Evolutionary conservation across 306 rosid species (phyloP).

Genomic region (Glycine latifolia): DNA sequence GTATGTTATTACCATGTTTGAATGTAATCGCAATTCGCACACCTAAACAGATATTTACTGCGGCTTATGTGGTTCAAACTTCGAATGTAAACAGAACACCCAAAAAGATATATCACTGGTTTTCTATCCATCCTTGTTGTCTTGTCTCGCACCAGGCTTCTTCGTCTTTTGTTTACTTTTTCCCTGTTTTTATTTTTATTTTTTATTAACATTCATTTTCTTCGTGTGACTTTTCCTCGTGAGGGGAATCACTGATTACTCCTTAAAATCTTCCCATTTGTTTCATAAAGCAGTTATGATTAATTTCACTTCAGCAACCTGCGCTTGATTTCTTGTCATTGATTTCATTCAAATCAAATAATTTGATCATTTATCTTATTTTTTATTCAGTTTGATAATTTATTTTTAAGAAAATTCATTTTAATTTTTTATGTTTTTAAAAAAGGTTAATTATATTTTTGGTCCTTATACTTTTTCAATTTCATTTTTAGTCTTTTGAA

Average conservation of each 20-base stretch:
- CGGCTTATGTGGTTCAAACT: background rate
- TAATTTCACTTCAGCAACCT: no score
- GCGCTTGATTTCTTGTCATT: no score
- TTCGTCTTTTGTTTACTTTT: background rate
- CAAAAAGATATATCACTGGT: background rate
- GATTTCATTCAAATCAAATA: no score
- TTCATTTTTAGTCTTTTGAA: no score
- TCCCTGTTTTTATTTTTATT: background rate
- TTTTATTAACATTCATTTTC: background rate
- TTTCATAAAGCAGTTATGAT: background rate
- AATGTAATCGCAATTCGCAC: background rate
- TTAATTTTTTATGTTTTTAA: no score
- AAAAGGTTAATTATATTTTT: no score
- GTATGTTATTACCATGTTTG: background rate
- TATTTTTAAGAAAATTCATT: no score
- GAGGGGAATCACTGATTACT: background rate
- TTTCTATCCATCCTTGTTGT: background rate
- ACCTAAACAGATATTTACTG: slow-evolving; percentile 4
- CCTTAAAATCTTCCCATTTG: background rate
- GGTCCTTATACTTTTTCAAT: no score
- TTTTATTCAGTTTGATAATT: no score
- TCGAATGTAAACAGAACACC: background rate
- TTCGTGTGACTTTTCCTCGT: background rate
- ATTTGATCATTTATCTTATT: no score
- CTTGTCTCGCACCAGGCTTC: background rate